These are phyloP conservation scores for Chalciporus sp. DNA, from an alignment of 1,284 basidiomycete species.

Conservation along the genomic window DNA sequence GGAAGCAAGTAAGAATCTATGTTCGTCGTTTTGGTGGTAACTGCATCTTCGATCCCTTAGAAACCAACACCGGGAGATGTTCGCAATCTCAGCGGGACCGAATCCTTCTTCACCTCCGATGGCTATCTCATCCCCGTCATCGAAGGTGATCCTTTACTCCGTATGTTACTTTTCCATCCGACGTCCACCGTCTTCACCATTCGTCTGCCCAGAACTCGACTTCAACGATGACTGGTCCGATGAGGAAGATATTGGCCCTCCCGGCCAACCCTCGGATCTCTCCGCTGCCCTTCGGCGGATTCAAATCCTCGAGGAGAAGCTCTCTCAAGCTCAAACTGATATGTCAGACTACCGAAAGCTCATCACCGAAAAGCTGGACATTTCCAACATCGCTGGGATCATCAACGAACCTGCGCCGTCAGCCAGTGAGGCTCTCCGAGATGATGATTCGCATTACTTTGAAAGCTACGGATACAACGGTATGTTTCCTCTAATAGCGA, in stretches of 20 bases:
- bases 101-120: conserved; percentile 72
- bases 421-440: conserved; percentile 42
- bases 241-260: conserved; percentile 42
- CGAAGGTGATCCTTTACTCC: conserved; percentile 86
- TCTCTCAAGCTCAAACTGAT: conserved; percentile 54
- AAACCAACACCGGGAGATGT: conserved; percentile 52
- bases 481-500: conserved; percentile 35
- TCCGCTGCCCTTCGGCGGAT: conserved; percentile 48
- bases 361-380: conserved; percentile 52
- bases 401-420: conserved; percentile 41
- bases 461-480: conserved; percentile 92
- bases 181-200: background rate
- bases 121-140: conserved; percentile 78
- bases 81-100: conserved; percentile 52
- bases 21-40: conserved; percentile 15
- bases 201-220: conserved; percentile 49
- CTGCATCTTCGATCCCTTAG: conserved; percentile 36
- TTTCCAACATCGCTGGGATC: conserved; percentile 45
- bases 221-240: conserved; percentile 80
- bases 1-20: conserved; percentile 56
- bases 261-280: conserved; percentile 32
- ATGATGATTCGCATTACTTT: conserved; percentile 96
- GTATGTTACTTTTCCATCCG: conserved; percentile 47
- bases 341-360: conserved; percentile 61
- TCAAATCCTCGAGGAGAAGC: conserved; percentile 52